Evolutionary conservation across 176 grass and related monocot species (phyloP).

Genomic region (Oryza longistaminata): DNA sequence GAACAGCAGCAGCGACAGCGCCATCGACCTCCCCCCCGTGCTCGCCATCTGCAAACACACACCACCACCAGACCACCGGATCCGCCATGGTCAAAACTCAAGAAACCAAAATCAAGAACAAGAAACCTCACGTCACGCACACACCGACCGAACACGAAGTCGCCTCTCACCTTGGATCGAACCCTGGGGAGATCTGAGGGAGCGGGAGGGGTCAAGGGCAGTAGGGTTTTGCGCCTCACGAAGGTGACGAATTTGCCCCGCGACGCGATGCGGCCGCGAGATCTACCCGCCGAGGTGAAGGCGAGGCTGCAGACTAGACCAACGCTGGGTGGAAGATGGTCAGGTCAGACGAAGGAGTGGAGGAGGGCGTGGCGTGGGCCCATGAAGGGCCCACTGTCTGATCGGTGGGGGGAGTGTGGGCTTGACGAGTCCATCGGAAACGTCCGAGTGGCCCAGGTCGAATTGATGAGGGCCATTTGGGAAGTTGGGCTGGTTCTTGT

Average conservation of each 20-base stretch:
- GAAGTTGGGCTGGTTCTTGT: no score
- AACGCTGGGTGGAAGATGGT: neutral
- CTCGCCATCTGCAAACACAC: conserved; percentile 51
- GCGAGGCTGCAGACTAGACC: no score
- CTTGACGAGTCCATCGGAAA: no score
- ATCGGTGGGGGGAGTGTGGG: no score
- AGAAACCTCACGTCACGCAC: neutral
- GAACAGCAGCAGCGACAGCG: conserved; percentile 79
- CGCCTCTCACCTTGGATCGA: neutral
- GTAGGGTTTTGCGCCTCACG: neutral
- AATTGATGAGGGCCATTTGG: no score
- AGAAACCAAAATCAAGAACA: neutral
- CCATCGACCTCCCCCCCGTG: conserved; percentile 76
- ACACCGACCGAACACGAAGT: no score
- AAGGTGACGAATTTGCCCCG: neutral
- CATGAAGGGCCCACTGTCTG: no score
- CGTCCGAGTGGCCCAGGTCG: no score
- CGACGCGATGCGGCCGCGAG: neutral
- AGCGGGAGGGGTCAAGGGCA: neutral
- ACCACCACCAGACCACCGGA: neutral
- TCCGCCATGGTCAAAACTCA: neutral
- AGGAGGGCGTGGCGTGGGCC: no score
- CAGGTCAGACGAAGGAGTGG: neutral
- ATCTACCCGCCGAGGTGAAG: neutral
- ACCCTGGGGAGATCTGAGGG: neutral